Evolutionary conservation across 345 rosid species (phyloP).

Genomic region (Lagerstroemia speciosa): DNA sequence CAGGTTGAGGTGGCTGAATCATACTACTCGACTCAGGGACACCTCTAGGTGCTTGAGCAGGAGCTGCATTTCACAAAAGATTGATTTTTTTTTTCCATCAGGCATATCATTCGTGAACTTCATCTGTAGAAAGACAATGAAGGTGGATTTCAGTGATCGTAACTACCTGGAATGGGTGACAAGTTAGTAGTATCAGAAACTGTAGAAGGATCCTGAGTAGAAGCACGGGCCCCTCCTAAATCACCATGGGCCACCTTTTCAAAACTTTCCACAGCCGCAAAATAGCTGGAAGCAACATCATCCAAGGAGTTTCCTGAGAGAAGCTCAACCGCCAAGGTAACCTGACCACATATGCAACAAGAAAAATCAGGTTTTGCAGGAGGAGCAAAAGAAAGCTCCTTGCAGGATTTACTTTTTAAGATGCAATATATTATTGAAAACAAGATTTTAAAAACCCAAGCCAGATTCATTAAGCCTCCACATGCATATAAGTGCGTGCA

Average conservation of each 20-base stretch:
- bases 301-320: conserved; percentile 63
- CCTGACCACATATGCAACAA: conserved; percentile 23
- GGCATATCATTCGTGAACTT: neutral
- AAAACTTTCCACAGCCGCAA: conserved; percentile 62
- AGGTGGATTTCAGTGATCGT: neutral
- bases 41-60: conserved; percentile 32
- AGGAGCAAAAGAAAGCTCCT: neutral
- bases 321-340: conserved; percentile 48
- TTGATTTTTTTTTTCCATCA: neutral
- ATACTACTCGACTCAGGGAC: conserved; percentile 23
- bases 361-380: conserved; percentile 5
- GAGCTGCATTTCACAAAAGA: conserved; percentile 15
- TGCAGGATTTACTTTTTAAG: neutral
- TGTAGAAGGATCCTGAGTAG: conserved; percentile 18
- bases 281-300: conserved; percentile 54
- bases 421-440: neutral
- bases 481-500: neutral
- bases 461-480: neutral
- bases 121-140: neutral
- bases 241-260: conserved; percentile 49
- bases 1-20: conserved; percentile 26
- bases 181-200: conserved; percentile 24
- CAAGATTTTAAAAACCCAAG: neutral
- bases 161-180: conserved; percentile 24
- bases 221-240: conserved; percentile 42